phyloP scores from a whole-genome alignment of 371 early-diverging fungal species.

The Mucor velutinosus region DNA sequence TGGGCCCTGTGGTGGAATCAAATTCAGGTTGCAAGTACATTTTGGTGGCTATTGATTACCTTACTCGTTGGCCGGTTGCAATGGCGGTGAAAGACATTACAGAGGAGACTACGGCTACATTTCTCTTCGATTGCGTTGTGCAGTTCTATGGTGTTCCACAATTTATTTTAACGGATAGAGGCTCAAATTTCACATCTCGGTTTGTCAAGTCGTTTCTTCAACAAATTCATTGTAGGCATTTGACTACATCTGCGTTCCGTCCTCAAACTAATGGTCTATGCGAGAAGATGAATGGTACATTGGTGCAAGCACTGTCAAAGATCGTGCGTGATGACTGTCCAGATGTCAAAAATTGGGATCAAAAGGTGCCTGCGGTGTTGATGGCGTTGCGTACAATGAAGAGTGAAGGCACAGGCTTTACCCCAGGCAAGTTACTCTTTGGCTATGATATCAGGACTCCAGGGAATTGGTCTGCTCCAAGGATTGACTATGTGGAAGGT shows the following conservation, averaged over 20 bases:
- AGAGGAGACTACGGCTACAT: slow-evolving; percentile 23
- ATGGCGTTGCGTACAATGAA: slow-evolving; percentile 20
- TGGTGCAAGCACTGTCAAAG: slow-evolving; percentile 17
- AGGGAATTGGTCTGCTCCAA: slow-evolving; percentile 16
- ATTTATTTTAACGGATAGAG: slow-evolving; percentile 22
- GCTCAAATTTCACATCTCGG: slow-evolving; percentile 17
- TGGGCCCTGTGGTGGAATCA: slow-evolving; percentile 18
- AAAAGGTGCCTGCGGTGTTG: slow-evolving; percentile 5
- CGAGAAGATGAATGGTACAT: slow-evolving; percentile 33
- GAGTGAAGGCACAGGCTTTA: slow-evolving; percentile 13
- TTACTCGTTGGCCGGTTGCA: slow-evolving; percentile 21
- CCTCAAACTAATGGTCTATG: slow-evolving; percentile 37
- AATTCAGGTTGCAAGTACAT: slow-evolving; percentile 6
- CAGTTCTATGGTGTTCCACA: slow-evolving; percentile 11
- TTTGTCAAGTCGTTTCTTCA: slow-evolving; percentile 11
- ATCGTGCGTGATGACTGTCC: slow-evolving; percentile 3
- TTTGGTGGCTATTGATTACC: slow-evolving; percentile 11
- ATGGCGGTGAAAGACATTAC: slow-evolving; percentile 15
- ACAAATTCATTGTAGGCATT: slow-evolving; percentile 11
- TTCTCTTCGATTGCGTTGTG: slow-evolving; percentile 16
- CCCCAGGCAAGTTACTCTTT: slow-evolving; percentile 16
- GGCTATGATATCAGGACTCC: slow-evolving; percentile 24
- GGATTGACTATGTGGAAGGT: slow-evolving; percentile 19
- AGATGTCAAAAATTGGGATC: slow-evolving; percentile 10
- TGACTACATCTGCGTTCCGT: slow-evolving; percentile 23